A percentile compares a stretch with the other conserved stretches of the same genome.
Conservation (phyloP, 139 green algal species). For the Chlamydomonas sp. region DNA sequence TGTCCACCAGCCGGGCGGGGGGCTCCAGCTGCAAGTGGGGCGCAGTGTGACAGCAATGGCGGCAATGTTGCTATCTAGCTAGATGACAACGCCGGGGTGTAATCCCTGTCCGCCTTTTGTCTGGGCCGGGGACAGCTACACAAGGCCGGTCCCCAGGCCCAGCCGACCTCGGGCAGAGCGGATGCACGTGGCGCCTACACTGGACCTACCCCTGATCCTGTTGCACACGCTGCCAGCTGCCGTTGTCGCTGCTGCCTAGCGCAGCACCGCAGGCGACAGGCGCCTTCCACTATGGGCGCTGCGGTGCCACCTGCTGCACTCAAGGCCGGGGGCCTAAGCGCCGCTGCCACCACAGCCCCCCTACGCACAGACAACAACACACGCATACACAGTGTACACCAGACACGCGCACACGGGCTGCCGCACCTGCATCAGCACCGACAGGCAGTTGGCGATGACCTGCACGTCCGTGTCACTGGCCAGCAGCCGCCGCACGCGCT, state of each 20-base stretch:
- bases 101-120: too few species aligned
- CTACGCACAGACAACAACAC: neutral
- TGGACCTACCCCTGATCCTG: neutral
- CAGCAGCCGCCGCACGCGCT: constrained; percentile 75
- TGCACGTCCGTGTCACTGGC: constrained; percentile 79
- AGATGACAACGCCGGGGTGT: too few species aligned
- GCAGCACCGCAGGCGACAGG: neutral
- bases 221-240: constrained; percentile 6
- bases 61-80: too few species aligned
- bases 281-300: too few species aligned
- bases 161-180: too few species aligned
- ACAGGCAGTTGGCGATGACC: constrained; percentile 92
- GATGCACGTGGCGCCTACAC: too few species aligned
- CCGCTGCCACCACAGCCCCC: neutral
- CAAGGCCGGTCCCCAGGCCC: too few species aligned
- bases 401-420: too few species aligned
- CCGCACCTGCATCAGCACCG: constrained; percentile 72
- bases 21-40: constrained; percentile 38
- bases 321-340: neutral
- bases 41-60: too few species aligned
- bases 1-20: constrained; percentile 55
- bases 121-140: too few species aligned
- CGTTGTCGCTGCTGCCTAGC: too few species aligned
- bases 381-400: too few species aligned
- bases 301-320: neutral